These are phyloP conservation scores for Cyclostephanos tholiformis DNA, from an alignment of 108 stramenopile species.

Conservation along the genomic window DNA sequence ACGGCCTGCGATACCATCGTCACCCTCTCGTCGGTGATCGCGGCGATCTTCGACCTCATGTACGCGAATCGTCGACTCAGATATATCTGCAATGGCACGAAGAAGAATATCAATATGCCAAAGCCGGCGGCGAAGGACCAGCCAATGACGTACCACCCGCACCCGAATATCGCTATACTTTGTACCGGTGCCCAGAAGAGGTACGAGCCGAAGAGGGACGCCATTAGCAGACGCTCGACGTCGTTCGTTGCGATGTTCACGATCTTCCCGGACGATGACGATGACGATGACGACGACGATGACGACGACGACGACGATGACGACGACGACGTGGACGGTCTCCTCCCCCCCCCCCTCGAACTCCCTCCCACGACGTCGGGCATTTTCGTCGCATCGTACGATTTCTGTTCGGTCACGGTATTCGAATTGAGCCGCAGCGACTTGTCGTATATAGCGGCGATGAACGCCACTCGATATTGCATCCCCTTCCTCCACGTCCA, in stretches of 20 bases:
- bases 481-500: slow-evolving; percentile 58
- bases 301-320: neutral
- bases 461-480: slow-evolving; percentile 73
- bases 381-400: too few relatives aligned
- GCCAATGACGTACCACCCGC: slow-evolving; percentile 76
- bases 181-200: slow-evolving; percentile 87
- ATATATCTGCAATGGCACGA: slow-evolving; percentile 86
- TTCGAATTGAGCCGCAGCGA: slow-evolving; percentile 49
- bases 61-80: slow-evolving; percentile 72
- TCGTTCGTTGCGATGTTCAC: slow-evolving; percentile 92
- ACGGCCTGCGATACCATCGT: slow-evolving; percentile 89
- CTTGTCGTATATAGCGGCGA: slow-evolving; percentile 83
- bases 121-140: slow-evolving; percentile 87
- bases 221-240: slow-evolving; percentile 86
- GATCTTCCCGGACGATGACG: slow-evolving; percentile 69
- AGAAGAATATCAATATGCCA: slow-evolving; percentile 68
- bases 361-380: too few relatives aligned
- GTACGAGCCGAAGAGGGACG: slow-evolving; percentile 69
- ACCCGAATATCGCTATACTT: slow-evolving; percentile 70
- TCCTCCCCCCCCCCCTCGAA: too few relatives aligned
- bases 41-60: slow-evolving; percentile 75
- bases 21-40: slow-evolving; percentile 86
- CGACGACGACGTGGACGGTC: too few relatives aligned
- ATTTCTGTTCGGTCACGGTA: slow-evolving; percentile 20
- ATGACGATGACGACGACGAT: neutral